These are phyloP conservation scores for Heliamphora pulchella DNA, from an alignment of 179 eudicot species.

Conservation along the genomic window DNA sequence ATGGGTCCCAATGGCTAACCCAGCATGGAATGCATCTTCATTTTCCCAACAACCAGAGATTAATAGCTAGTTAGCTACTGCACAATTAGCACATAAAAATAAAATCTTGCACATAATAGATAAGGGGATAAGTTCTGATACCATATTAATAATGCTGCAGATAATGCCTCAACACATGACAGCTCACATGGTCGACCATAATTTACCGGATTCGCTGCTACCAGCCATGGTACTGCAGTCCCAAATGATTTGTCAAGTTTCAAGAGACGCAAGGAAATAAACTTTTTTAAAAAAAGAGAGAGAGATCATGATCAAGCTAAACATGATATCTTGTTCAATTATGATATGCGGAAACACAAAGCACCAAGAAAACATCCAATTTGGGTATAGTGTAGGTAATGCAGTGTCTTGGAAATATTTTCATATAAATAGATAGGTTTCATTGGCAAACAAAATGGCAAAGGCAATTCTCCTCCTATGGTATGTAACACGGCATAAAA, in stretches of 20 bases:
- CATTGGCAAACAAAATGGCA: no score
- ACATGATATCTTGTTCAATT: no score
- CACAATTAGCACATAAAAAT: slow-evolving; percentile 2
- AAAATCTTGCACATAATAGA: neutral
- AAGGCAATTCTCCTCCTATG: neutral
- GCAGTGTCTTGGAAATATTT: no score
- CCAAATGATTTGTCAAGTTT: slow-evolving; percentile 13
- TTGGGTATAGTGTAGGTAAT: no score
- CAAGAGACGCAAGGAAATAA: neutral
- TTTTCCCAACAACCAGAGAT: slow-evolving; percentile 1
- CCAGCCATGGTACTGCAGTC: slow-evolving; percentile 79
- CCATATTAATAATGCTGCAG: slow-evolving; percentile 88
- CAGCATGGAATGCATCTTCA: neutral
- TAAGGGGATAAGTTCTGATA: slow-evolving; percentile 15
- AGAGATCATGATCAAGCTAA: no score
- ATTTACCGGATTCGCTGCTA: slow-evolving; percentile 92
- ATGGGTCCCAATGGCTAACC: neutral
- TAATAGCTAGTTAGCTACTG: neutral
- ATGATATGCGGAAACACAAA: no score
- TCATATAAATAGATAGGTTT: no score
- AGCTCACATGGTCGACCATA: slow-evolving; percentile 89
- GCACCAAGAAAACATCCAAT: no score
- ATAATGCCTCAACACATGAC: slow-evolving; percentile 90
- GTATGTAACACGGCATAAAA: neutral
- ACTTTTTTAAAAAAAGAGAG: no score